Conservation (phyloP, 352 stramenopile species). For the Globisporangium takayamanum region DNA sequence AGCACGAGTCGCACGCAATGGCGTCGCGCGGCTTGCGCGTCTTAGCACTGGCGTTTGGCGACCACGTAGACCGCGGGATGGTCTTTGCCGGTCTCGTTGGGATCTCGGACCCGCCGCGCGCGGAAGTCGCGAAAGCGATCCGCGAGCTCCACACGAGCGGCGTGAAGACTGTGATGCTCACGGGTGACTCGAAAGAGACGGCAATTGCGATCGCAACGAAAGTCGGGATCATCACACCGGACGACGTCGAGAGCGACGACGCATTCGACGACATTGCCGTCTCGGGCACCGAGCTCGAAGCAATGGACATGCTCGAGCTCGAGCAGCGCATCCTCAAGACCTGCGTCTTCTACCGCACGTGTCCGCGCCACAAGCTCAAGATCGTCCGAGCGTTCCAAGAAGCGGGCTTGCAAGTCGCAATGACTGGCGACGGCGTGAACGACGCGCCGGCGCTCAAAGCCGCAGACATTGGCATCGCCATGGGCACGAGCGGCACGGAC, state of each 20-base stretch:
- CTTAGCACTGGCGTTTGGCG: slow-evolving; percentile 86
- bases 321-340: slow-evolving; percentile 85
- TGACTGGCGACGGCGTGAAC: slow-evolving; percentile 99
- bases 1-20: slow-evolving; percentile 58
- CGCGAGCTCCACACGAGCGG: slow-evolving; percentile 43
- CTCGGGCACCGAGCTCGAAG: slow-evolving; percentile 86
- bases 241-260: slow-evolving; percentile 31
- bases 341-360: slow-evolving; percentile 94
- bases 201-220: slow-evolving; percentile 92
- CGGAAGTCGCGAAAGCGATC: slow-evolving; percentile 61
- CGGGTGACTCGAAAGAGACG: slow-evolving; percentile 94
- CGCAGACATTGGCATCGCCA: slow-evolving; percentile 95
- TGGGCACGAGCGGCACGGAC: slow-evolving; percentile 96
- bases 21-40: slow-evolving; percentile 77
- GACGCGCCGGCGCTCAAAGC: slow-evolving; percentile 96
- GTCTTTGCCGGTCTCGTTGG: slow-evolving; percentile 92
- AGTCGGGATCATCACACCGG: slow-evolving; percentile 88
- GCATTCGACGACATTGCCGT: slow-evolving; percentile 46
- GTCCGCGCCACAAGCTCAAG: slow-evolving; percentile 93
- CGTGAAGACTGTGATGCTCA: slow-evolving; percentile 90
- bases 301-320: slow-evolving; percentile 80
- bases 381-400: slow-evolving; percentile 93
- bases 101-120: slow-evolving; percentile 82
- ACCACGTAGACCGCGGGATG: slow-evolving; percentile 75
- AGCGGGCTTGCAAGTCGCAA: slow-evolving; percentile 85